These are phyloP conservation scores for Haematococcus sp. DNA, from an alignment of 139 green algal genomes.

Conservation along the genomic window DNA sequence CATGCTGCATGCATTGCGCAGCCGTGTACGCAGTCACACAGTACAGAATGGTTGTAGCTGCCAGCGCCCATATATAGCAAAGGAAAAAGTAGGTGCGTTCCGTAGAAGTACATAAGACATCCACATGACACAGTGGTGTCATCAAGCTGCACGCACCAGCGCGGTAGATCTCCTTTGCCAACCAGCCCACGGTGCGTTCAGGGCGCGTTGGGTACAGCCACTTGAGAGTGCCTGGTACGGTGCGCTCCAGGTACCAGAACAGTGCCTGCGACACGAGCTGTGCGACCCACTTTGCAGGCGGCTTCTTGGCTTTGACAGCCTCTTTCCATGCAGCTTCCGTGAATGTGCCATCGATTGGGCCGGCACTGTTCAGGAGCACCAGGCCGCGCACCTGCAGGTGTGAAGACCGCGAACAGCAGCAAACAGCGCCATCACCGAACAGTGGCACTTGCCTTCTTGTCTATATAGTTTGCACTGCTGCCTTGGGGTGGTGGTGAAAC, in stretches of 20 bases:
- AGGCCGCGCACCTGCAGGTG: slow-evolving; percentile 21
- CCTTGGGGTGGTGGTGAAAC: no score
- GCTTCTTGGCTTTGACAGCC: slow-evolving; percentile 9
- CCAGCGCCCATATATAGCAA: no score
- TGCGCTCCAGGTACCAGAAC: slow-evolving; percentile 61
- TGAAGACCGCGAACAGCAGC: neutral
- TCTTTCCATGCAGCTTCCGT: neutral
- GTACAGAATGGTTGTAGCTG: no score
- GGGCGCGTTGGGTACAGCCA: slow-evolving; percentile 76
- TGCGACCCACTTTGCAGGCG: slow-evolving; percentile 40
- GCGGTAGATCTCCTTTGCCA: slow-evolving; percentile 76
- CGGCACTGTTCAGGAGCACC: slow-evolving; percentile 55
- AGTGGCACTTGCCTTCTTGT: no score
- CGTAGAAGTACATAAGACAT: no score
- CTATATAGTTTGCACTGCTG: no score
- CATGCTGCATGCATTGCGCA: neutral
- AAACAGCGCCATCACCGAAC: no score
- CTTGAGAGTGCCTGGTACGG: slow-evolving; percentile 57
- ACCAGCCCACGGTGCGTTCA: slow-evolving; percentile 72
- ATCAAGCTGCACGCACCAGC: slow-evolving; percentile 6
- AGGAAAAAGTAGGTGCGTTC: no score
- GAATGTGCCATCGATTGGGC: slow-evolving; percentile 16
- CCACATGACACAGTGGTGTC: no score
- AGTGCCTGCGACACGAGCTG: slow-evolving; percentile 31
- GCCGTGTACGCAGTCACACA: neutral